Base-by-base conservation (phyloP, 331 rosid species). In the Prunus yedoensis region DNA sequence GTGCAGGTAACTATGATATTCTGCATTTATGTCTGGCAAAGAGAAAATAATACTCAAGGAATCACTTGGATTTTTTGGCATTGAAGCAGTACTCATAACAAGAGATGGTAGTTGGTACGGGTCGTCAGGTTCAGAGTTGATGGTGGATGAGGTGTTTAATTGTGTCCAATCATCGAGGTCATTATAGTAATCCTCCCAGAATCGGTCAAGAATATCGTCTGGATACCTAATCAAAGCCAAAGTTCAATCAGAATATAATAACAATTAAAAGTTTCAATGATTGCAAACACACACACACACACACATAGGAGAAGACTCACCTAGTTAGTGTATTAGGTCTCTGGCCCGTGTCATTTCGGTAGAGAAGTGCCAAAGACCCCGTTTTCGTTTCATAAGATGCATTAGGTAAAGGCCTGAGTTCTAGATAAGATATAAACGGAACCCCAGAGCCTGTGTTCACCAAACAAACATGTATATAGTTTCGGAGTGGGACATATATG, bases 201-300 rank as follows among this genome's bases (percentile, higher is more conserved):
- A 14, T 51, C 83, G 76, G 27, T 80, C 83, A 68, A 35, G 38
- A 10, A 21, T 11, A 52, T 80, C 77, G 1, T 2, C 5, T 8
- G 74, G 74, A 62, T 57, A 80, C 83, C 83, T 80, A 27, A 16
- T 16, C 0, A 54, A n/a, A 2, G 14, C 59, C 23, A 54, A 4
- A 0, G 5, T 8, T n/a, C 5, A 0, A n/a, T n/a, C 18, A 4
- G 23, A 16, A 17, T 54, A n/a, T 4, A 54, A 5, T 2, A 1
- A 17, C 0, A n/a, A n/a, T 10, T 54, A 5, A n/a, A 41, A 38
- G 17, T 16, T 5, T 4, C 14, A 21, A 66, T 1, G 18, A 66
- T 0, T 64, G 50, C 50, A 38, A 30, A 3, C 35, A 4, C 32
- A 30, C 32, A 30, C 32, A 30, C 5, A 30, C 32, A 3, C 1